A percentile compares a stretch with the other conserved stretches of the same genome.
These are phyloP conservation scores for Epichloe baconii DNA, from an alignment of 2,329 filamentous ascomycete species.

Conservation along the genomic window DNA sequence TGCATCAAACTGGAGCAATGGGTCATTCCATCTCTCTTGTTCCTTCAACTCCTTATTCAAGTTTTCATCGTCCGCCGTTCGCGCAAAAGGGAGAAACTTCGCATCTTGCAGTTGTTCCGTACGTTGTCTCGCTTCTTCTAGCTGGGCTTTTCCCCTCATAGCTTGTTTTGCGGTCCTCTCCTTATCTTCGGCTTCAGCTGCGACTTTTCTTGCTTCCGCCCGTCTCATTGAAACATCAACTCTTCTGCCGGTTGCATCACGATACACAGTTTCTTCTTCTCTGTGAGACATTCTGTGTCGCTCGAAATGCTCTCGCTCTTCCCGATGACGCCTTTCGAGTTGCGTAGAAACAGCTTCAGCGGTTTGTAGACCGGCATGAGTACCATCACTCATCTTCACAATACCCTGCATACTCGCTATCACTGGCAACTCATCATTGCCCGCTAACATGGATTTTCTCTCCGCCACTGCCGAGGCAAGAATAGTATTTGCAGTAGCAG, in stretches of 20 bases:
- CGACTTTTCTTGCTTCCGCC: constrained; percentile 62
- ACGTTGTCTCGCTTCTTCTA: constrained; percentile 49
- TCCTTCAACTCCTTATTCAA: constrained; percentile 76
- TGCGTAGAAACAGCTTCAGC: constrained; percentile 65
- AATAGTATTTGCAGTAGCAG: constrained; percentile 60
- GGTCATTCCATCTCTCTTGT: constrained; percentile 80
- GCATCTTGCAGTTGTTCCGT: constrained; percentile 65
- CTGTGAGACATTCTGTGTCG: constrained; percentile 27
- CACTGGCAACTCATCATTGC: constrained; percentile 35
- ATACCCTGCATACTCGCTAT: constrained; percentile 33
- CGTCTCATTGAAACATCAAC: constrained; percentile 88
- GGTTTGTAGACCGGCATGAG: constrained; percentile 74
- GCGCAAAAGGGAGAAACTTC: constrained; percentile 65
- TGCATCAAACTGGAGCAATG: constrained; percentile 67
- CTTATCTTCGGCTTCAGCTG: constrained; percentile 57
- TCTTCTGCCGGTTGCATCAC: constrained; percentile 86
- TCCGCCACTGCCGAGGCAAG: constrained; percentile 61
- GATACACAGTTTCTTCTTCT: constrained; percentile 77
- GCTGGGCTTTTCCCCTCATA: constrained; percentile 79
- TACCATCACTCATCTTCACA: constrained; percentile 73
- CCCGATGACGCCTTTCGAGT: constrained; percentile 50
- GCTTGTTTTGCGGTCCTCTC: constrained; percentile 54
- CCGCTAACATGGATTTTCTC: constrained; percentile 35
- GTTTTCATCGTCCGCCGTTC: constrained; percentile 70
- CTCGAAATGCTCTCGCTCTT: constrained; percentile 44